Evolutionary conservation across 352 stramenopile genomes (phyloP), one percentile per base, ranked within the genome.

Genomic region (Phytopythium montanum): DNA sequence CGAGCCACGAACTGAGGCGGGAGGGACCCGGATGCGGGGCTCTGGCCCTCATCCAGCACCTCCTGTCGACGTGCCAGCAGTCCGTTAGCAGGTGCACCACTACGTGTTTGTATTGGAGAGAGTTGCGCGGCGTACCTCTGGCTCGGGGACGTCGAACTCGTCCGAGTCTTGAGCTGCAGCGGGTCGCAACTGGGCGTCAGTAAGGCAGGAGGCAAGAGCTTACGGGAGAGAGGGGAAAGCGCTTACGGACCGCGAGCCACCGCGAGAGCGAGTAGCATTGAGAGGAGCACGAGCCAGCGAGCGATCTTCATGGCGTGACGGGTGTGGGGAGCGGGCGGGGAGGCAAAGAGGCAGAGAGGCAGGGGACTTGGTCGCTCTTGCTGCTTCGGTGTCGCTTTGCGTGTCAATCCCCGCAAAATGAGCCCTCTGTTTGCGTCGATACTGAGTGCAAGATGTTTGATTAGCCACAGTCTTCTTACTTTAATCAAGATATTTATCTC

Each of bases 71-170:
- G 29, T 61, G 54, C 23, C 5, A 62, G 23, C 14, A 4, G 41
- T 16, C 21, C 36, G 21, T 49, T 26, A 57, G 38, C 9, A 41
- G 2, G 14, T 29, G 10, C 25, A 44, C 18, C n/a, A 13, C 2
- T 23, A 7, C n/a, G 1, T 34, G 0, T 8, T 38, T 18, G 33
- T n/a, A 5, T 34, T 31, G 13, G 18, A 2, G 21, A 18, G 21
- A 14, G 23, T 45, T 19, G 5, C 7, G 13, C 2, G 29, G 9
- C 50, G 25, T 48, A 63, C 46, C 38, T 56, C 46, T 12, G 72
- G 59, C 55, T 81, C 70, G 10, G 61, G 58, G 19, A 65, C 59
- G 50, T 85, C 75, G 36, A 85, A 85, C 54, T 85, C 75, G 59
- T 85, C 75, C 33, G 34, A 50, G 59, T 77, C 72, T 71, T 76